Base-by-base conservation (phyloP, 1,139 yeast genomes). In the Taphrina populina region DNA sequence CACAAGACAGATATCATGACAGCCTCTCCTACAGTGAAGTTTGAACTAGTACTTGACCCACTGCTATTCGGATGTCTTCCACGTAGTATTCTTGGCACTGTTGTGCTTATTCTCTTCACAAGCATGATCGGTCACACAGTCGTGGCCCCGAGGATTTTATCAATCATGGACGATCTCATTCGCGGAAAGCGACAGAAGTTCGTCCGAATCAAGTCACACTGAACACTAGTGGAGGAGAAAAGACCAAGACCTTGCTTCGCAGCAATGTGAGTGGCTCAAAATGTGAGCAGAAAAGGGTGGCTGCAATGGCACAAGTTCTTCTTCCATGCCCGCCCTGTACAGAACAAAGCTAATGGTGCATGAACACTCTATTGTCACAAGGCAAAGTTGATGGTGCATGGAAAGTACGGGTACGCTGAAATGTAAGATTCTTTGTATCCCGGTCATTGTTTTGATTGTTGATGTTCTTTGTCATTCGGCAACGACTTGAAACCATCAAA, bases 21-120 rank as follows among this genome's bases (percentile, higher is more conserved):
- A 2, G 21, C n/a, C n/a, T 11, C 36, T 5, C 47, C 47, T 3
- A 36, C 30, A 23, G 44, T 37, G 6, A 29, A 24, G 2, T 49
- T 49, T 17, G 54, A 49, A 26, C 34, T 49, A 10, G 26, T 49
- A 6, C 32, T 49, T 11, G 54, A 49, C 24, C 54, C 54, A 15
- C 46, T 49, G 10, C 24, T 41, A 2, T 49, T 49, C 15, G 37
- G 54, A 11, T 20, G 20, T n/a, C 8, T 49, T 8, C 54, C 54
- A 10, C 34, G 44, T 24, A 29, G 39, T 19, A 11, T 49, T 17
- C 10, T 39, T 3, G 32, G 39, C 10, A 37, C 36, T 2, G 23
- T 39, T 21, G 27, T 20, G 21, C 37, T 37, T 10, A 32, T 39
- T 17, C n/a, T 30, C 2, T 4, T 29, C 11, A 24, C 46, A n/a